Conservation (phyloP, 441 rosid genomes). For the Dalechampia spathulata region DNA sequence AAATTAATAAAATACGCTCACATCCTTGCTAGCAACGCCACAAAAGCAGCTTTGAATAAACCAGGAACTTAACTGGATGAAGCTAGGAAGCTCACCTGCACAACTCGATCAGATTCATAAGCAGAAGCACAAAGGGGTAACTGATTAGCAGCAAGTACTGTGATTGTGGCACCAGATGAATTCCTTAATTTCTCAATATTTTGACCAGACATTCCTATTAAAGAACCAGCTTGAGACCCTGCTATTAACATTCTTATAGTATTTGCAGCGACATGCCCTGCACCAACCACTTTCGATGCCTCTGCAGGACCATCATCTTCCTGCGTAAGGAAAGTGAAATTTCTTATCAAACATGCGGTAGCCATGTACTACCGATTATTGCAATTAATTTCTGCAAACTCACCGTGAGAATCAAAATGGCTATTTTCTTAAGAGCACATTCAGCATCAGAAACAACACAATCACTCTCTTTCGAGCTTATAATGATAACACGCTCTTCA, state of each 20-base stretch:
- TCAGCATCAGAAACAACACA: constrained; percentile 38
- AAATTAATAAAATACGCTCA: neutral
- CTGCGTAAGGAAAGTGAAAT: constrained; percentile 30
- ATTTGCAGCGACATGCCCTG: constrained; percentile 55
- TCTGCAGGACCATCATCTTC: constrained; percentile 37
- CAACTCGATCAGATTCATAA: constrained; percentile 57
- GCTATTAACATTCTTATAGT: constrained; percentile 52
- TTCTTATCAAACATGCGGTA: neutral
- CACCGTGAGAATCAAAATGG: constrained; percentile 45
- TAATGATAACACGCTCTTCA: constrained; percentile 60
- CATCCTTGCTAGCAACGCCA: neutral
- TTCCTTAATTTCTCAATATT: constrained; percentile 58
- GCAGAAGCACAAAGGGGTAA: constrained; percentile 69
- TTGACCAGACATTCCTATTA: constrained; percentile 58
- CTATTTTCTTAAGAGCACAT: constrained; percentile 52
- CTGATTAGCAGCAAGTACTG: constrained; percentile 56
- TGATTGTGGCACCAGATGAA: constrained; percentile 49
- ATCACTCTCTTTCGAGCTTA: constrained; percentile 48
- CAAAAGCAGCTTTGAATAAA: neutral
- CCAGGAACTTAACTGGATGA: neutral
- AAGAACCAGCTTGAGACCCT: constrained; percentile 54
- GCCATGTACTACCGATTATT: neutral
- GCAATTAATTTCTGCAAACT: neutral
- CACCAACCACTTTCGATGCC: constrained; percentile 25
- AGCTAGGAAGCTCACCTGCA: constrained; percentile 32